These are phyloP conservation scores for Euphrasia arctica DNA, from an alignment of 305 asterid genomes.

Conservation along the genomic window DNA sequence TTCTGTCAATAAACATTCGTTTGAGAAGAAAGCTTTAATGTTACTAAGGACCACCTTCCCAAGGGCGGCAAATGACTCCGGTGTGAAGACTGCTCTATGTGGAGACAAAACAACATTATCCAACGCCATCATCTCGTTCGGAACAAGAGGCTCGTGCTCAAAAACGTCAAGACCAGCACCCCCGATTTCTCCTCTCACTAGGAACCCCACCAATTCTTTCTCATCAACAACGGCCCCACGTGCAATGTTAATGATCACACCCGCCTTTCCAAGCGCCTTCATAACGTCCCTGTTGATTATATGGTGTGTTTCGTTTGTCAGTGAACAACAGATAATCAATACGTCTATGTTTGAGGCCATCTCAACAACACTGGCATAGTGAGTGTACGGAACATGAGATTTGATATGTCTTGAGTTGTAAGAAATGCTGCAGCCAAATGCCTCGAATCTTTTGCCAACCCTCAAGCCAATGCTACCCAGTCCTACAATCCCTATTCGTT, in stretches of 20 bases:
- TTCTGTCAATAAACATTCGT: constrained; percentile 40
- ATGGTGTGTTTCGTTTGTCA: constrained; percentile 51
- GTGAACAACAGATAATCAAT: constrained; percentile 45
- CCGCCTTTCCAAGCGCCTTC: constrained; percentile 47
- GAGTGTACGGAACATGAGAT: constrained; percentile 35
- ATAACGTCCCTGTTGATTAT: constrained; percentile 42
- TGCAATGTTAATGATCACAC: constrained; percentile 51
- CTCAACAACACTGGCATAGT: constrained; percentile 31
- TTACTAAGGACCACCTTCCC: constrained; percentile 31
- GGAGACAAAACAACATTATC: constrained; percentile 66
- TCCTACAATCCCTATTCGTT: constrained; percentile 68
- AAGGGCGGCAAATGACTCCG: constrained; percentile 33
- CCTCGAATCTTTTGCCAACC: constrained; percentile 52
- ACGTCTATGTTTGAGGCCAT: constrained; percentile 48
- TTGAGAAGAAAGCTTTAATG: constrained; percentile 46
- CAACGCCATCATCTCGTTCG: constrained; percentile 38
- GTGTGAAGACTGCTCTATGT: constrained; percentile 42
- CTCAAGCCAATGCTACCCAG: constrained; percentile 65
- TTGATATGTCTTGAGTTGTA: constrained; percentile 41
- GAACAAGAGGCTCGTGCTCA: constrained; percentile 63
- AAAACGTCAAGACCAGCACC: constrained; percentile 80
- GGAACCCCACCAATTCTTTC: constrained; percentile 47
- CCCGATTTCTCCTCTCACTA: constrained; percentile 54
- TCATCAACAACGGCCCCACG: constrained; percentile 58
- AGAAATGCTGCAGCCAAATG: constrained; percentile 33